A percentile compares a stretch with the other conserved stretches of the same genome.
phyloP scores from a whole-genome alignment of 2,329 filamentous ascomycete species.

The Escovopsis sp. region DNA sequence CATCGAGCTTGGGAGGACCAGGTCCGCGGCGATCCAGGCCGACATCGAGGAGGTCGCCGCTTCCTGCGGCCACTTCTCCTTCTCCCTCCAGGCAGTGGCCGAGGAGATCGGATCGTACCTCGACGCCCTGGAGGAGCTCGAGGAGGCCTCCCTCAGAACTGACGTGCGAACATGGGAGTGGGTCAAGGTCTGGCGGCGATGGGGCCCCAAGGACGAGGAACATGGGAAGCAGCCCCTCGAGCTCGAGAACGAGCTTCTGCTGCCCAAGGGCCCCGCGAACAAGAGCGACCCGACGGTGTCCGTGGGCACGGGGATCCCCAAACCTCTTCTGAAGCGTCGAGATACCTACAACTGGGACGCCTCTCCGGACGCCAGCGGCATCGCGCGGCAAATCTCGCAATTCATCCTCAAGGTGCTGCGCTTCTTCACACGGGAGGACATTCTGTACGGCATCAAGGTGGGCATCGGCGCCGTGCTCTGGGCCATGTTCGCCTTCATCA shows the following conservation, averaged over 20 bases:
- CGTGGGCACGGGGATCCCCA: conserved; percentile 39
- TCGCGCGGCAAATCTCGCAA: conserved; percentile 31
- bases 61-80: conserved; percentile 94
- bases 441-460: conserved; percentile 79
- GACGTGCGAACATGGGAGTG: conserved; percentile 62
- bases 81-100: conserved; percentile 77
- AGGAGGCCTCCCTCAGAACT: conserved; percentile 46
- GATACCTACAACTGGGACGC: conserved; percentile 42
- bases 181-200: conserved; percentile 31
- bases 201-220: not conserved
- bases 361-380: conserved; percentile 28
- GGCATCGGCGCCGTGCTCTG: conserved; percentile 80
- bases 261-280: conserved; percentile 25
- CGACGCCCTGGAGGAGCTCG: conserved; percentile 71
- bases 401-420: conserved; percentile 28
- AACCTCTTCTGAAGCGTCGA: conserved; percentile 33
- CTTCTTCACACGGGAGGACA: conserved; percentile 37
- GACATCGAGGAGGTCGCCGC: conserved; percentile 95
- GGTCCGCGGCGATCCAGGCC: conserved; percentile 63
- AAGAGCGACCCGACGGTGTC: conserved; percentile 35
- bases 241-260: conserved; percentile 26
- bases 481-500: conserved; percentile 76
- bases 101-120: conserved; percentile 78
- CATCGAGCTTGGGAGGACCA: conserved; percentile 54
- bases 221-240: conserved; percentile 18